A percentile compares a stretch with the other conserved stretches of the same genome.
Evolutionary conservation across 2,329 filamentous ascomycete genomes (phyloP).

Genomic region (Talaromyces sp.): DNA sequence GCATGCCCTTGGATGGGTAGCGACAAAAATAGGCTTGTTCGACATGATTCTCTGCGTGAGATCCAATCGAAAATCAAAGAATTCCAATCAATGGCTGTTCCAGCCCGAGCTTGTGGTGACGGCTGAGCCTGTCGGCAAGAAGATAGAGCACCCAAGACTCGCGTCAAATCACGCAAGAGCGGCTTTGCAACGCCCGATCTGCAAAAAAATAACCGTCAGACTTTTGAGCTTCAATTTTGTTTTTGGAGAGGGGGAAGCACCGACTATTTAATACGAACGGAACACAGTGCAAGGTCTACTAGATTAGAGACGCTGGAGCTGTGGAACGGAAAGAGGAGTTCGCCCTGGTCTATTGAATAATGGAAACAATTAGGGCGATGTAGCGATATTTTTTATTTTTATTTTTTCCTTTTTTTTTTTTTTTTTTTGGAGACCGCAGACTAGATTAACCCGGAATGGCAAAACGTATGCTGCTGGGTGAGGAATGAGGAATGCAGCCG

Average conservation of each 20-base stretch:
- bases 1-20: constrained; percentile 89
- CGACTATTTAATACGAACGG: not conserved
- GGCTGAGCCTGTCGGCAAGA: not conserved
- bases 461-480: not conserved
- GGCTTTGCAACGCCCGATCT: not conserved
- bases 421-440: not conserved
- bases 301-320: not conserved
- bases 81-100: not conserved
- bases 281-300: not conserved
- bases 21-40: constrained; percentile 80
- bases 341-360: not conserved
- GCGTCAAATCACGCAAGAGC: not conserved
- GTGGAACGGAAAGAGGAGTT: not conserved
- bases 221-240: not conserved
- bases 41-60: constrained; percentile 53
- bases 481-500: not conserved
- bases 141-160: constrained; percentile 2
- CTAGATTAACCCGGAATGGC: not conserved
- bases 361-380: not conserved
- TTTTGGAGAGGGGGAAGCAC: not conserved
- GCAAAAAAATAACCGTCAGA: not conserved
- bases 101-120: not conserved
- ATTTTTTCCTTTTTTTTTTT: not conserved
- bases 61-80: not conserved
- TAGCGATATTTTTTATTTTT: too few relatives aligned